Evolutionary conservation across 2,329 filamentous ascomycete genomes (phyloP).

Genomic region (Arthrobotrys musiformis): DNA sequence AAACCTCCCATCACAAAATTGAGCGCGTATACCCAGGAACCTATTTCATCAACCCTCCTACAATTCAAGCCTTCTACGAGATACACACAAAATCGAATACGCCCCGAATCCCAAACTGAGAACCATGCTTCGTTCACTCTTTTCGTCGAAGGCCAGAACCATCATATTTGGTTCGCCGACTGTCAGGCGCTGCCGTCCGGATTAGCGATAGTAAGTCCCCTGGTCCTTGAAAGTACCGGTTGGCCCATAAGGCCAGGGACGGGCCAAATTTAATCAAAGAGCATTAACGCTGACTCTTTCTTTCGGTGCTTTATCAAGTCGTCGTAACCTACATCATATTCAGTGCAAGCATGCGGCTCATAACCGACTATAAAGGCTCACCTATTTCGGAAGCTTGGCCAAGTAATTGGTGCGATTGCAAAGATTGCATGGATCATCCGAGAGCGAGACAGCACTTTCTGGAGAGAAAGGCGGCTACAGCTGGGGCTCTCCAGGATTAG

Average conservation of each 20-base stretch:
- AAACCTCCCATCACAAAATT: no score
- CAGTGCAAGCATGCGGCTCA: neutral
- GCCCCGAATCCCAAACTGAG: no score
- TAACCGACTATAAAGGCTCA: neutral
- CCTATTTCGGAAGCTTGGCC: conserved; percentile 9
- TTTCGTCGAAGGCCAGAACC: neutral
- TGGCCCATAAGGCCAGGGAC: no score
- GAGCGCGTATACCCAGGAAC: no score
- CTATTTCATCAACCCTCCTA: no score
- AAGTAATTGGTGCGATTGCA: conserved; percentile 4
- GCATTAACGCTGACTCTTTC: neutral
- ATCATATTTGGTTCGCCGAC: neutral
- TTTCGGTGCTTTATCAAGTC: neutral
- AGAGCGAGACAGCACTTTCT: conserved; percentile 5
- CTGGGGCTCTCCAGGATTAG: neutral
- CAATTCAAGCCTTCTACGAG: no score
- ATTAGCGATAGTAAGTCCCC: conserved; percentile 3
- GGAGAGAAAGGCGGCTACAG: neutral
- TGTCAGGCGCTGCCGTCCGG: neutral
- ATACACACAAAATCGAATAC: no score
- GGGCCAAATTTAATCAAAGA: neutral
- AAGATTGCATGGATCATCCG: conserved; percentile 8
- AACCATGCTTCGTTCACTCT: conserved; percentile 8
- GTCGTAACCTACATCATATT: conserved; percentile 1
- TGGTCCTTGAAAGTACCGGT: no score